Percentiles rank a stretch among this genome's conserved stretches.
phyloP scores from a whole-genome alignment of 1,284 basidiomycete species.

The Ustilago tritici region DNA sequence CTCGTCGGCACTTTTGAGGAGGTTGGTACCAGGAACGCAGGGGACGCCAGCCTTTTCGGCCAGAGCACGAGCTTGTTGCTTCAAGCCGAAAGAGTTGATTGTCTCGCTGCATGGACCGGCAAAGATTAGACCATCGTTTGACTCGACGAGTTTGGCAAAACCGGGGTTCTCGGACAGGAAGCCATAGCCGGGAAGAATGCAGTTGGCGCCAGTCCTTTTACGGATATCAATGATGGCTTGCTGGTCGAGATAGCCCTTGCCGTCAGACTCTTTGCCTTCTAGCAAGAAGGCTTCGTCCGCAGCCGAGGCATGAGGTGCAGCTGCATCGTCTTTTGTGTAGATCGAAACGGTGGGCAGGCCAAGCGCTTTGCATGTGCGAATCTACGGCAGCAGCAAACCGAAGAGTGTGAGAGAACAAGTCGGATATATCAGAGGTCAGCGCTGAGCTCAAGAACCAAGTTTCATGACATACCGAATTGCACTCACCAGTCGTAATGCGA shows the following conservation, averaged over 20 bases:
- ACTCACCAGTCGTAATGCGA: constrained; percentile 73
- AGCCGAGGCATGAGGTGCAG: constrained; percentile 72
- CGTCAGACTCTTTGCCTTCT: constrained; percentile 71
- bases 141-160: constrained; percentile 70
- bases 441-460: not conserved
- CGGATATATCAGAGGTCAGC: not conserved
- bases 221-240: constrained; percentile 31
- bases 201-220: constrained; percentile 19
- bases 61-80: constrained; percentile 75
- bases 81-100: constrained; percentile 76
- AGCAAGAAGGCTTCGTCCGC: constrained; percentile 31
- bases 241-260: constrained; percentile 52
- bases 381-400: constrained; percentile 17
- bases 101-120: constrained; percentile 75
- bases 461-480: not conserved
- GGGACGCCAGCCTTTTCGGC: constrained; percentile 74
- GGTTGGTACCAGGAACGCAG: constrained; percentile 75
- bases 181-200: constrained; percentile 77
- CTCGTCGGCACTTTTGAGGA: constrained; percentile 70
- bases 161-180: constrained; percentile 75
- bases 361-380: constrained; percentile 74
- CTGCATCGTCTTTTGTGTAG: constrained; percentile 74
- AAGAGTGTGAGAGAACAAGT: not conserved
- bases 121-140: constrained; percentile 74
- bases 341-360: constrained; percentile 74